These are phyloP conservation scores for Trypethelium eluteriae DNA, from an alignment of 495 filamentous ascomycete species.

Conservation along the genomic window DNA sequence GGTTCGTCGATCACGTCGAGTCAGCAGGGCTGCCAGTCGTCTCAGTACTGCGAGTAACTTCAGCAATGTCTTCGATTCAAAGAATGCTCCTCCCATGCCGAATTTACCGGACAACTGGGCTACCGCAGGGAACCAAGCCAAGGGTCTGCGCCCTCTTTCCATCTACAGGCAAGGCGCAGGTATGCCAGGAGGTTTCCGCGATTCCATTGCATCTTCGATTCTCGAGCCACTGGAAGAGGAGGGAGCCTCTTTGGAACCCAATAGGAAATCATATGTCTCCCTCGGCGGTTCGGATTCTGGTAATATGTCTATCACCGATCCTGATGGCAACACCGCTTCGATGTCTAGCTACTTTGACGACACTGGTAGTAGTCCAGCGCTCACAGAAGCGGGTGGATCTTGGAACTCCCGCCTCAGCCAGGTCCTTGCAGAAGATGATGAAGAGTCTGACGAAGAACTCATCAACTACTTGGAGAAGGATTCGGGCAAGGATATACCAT, in stretches of 20 bases:
- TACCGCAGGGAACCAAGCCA: conserved; percentile 39
- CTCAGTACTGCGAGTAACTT: conserved; percentile 89
- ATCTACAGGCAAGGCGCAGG: conserved; percentile 52
- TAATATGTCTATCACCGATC: conserved; percentile 61
- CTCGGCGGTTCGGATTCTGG: conserved; percentile 43
- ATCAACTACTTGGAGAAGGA: conserved; percentile 72
- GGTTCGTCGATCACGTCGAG: conserved; percentile 74
- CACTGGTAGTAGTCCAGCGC: conserved; percentile 60
- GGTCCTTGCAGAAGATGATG: conserved; percentile 66
- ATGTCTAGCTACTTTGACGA: conserved; percentile 81
- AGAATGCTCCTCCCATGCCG: conserved; percentile 85
- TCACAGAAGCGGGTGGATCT: conserved; percentile 52
- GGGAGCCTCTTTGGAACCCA: conserved; percentile 68
- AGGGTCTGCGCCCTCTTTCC: conserved; percentile 53
- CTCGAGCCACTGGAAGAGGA: conserved; percentile 89
- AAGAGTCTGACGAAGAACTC: conserved; percentile 64
- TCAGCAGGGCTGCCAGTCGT: conserved; percentile 85
- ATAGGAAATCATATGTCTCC: conserved; percentile 92
- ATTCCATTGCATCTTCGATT: conserved; percentile 79
- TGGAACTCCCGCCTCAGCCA: conserved; percentile 61
- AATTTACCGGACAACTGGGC: conserved; percentile 89
- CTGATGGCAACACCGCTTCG: conserved; percentile 53
- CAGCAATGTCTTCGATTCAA: conserved; percentile 83
- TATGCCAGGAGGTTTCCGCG: conserved; percentile 56
- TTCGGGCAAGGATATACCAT: conserved; percentile 89